Evolutionary conservation across 2,329 filamentous ascomycete genomes (phyloP), one percentile per base, ranked within the genome.

Genomic region (Penicillium sp.): DNA sequence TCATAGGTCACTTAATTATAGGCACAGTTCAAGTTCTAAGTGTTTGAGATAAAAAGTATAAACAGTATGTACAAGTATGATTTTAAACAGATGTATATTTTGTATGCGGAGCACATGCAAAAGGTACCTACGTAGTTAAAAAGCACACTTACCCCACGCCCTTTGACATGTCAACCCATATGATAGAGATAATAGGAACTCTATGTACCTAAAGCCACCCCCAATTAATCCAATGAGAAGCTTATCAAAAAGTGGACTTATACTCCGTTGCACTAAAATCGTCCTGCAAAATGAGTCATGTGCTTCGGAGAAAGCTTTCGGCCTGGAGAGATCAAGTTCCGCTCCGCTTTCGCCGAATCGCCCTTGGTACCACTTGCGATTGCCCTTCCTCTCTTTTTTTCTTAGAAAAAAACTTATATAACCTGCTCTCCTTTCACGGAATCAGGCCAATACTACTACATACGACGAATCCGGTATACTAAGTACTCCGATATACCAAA

Each of bases 271-370:
- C 13, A 35, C 29, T 9, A 29, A 29, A 40, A 39, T 40, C 31
- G 27, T 29, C 8, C 18, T 27, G 18, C 16, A 18, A 23, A 50
- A 35, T 54, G 51, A 54, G 45, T 54, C 51, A 54, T 50, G 38
- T 53, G 51, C 2, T 32, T 38, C 45, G 51, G 51, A 54, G 37
- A 50, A 40, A 49, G 23, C 13, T 8, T 18, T 42, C 44, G 38
- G 32, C 40, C 23, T 44, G 40, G 45, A 54, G 40, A 31, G 48
- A 50, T 35, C 15, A 15, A 45, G 3, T 50, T 50, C 46, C 46
- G 38, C 45, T 54, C 51, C 51, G 51, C 38, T 54, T 54, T 54
- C 51, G 51, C 51, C 51, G 51, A 53, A 25, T 44, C 18, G 46
- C 39, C 32, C 32, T 53, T 21, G 27, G 23, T 13, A 31, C 5